phyloP scores from a whole-genome alignment of 495 filamentous ascomycete species.

The Lineolata rhizophorae region DNA sequence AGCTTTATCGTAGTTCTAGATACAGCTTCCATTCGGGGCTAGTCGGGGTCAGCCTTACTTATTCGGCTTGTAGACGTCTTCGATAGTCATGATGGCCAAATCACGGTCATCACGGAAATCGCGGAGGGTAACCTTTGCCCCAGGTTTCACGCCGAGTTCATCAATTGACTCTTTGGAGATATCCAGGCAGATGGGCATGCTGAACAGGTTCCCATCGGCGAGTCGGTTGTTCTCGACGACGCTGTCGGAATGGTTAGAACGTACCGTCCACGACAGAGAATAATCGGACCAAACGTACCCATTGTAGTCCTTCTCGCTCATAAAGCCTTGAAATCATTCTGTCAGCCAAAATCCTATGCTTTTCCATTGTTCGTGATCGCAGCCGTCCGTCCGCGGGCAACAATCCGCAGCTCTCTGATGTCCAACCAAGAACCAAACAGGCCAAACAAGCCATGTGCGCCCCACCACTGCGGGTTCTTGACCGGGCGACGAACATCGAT shows the following conservation, averaged over 20 bases:
- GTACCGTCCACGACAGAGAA: background rate
- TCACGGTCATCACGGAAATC: conserved; percentile 94
- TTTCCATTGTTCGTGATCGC: too few species aligned
- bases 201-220: conserved; percentile 77
- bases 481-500: too few species aligned
- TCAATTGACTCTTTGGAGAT: conserved; percentile 50
- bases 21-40: too few species aligned
- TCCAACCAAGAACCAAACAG: too few species aligned
- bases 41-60: conserved; percentile 40
- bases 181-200: conserved; percentile 92
- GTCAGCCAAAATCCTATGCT: too few species aligned
- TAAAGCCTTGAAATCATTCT: conserved; percentile 42
- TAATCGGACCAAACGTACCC: conserved; percentile 53
- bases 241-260: too few species aligned
- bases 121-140: conserved; percentile 63
- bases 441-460: too few species aligned
- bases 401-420: too few species aligned
- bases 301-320: conserved; percentile 92
- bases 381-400: too few species aligned
- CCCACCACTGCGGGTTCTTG: too few species aligned
- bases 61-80: conserved; percentile 89
- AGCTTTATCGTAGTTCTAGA: conserved; percentile 1
- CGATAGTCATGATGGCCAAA: conserved; percentile 84
- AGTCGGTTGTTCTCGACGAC: conserved; percentile 76
- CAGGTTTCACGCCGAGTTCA: conserved; percentile 48